Evolutionary conservation across 192 early-diverging fungal genomes (phyloP).

Genomic region (Dissophora globulifera): DNA sequence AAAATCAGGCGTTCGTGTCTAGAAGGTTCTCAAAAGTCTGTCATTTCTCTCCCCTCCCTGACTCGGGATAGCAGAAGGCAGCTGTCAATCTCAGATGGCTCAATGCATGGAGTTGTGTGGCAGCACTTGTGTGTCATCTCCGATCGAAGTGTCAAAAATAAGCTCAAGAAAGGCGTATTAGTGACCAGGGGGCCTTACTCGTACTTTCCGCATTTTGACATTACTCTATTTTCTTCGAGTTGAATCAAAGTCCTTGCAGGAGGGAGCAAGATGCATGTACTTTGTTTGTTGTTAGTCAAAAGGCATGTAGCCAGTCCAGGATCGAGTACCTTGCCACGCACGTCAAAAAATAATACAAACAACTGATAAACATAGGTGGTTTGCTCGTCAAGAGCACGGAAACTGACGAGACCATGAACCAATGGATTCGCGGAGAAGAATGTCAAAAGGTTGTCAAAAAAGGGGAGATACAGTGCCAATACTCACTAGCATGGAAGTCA

Average conservation of each 20-base stretch:
- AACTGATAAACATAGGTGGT: too few relatives aligned
- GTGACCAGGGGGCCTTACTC: not conserved
- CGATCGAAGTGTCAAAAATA: not conserved
- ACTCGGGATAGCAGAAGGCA: slow-evolving; percentile 3
- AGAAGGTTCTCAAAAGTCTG: slow-evolving; percentile 14
- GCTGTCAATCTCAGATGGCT: too few relatives aligned
- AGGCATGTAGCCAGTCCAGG: not conserved
- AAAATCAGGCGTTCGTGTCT: slow-evolving; percentile 12
- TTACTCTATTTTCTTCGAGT: not conserved
- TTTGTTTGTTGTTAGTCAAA: too few relatives aligned
- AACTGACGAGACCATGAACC: too few relatives aligned
- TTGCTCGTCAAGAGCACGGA: too few relatives aligned
- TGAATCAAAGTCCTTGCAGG: too few relatives aligned
- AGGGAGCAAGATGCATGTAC: too few relatives aligned
- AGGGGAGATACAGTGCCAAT: too few relatives aligned
- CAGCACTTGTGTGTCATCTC: too few relatives aligned
- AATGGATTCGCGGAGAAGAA: not conserved
- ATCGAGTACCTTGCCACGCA: slow-evolving; percentile 5
- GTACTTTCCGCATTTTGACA: not conserved
- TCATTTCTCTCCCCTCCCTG: not conserved
- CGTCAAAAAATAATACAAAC: slow-evolving; percentile 1
- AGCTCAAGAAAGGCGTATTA: too few relatives aligned
- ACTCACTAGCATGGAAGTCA: too few relatives aligned
- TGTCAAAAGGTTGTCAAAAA: slow-evolving; percentile 34
- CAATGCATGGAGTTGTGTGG: too few relatives aligned